These are phyloP conservation scores for Aureobasidium sp. DNA, from an alignment of 2,329 filamentous ascomycete genomes.

Conservation along the genomic window DNA sequence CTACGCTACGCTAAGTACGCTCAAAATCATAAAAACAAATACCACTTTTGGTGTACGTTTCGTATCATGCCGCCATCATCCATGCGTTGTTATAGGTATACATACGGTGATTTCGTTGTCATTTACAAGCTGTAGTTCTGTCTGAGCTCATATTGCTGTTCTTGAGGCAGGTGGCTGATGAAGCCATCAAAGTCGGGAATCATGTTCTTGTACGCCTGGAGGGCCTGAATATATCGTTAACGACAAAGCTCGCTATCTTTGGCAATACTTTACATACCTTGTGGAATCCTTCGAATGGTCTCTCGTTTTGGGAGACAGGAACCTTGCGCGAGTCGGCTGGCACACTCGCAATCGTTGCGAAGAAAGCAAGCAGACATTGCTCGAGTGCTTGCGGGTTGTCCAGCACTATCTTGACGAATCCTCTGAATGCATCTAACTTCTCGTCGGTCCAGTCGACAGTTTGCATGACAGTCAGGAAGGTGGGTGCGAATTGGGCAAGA, in stretches of 20 bases:
- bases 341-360: conserved; percentile 69
- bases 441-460: conserved; percentile 84
- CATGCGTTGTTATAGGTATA: conserved; percentile 1
- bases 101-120: conserved; percentile 12
- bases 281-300: conserved; percentile 62
- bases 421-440: conserved; percentile 87
- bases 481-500: conserved; percentile 68
- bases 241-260: no score
- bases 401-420: conserved; percentile 76
- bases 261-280: conserved; percentile 51
- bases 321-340: conserved; percentile 34
- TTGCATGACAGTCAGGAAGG: conserved; percentile 73
- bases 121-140: conserved; percentile 33
- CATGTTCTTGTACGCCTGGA: conserved; percentile 45
- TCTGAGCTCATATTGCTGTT: conserved; percentile 35
- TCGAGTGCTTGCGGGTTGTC: conserved; percentile 91
- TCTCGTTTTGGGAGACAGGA: conserved; percentile 52
- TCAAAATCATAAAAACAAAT: conserved; percentile 13
- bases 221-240: conserved; percentile 22
- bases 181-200: conserved; percentile 46
- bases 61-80: neutral
- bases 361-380: conserved; percentile 71
- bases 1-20: conserved; percentile 27
- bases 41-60: conserved; percentile 12
- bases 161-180: conserved; percentile 36